Evolutionary conservation across 108 stramenopile genomes (phyloP), one percentile per base, ranked within the genome.

Genomic region (Thalassiosira profunda): DNA sequence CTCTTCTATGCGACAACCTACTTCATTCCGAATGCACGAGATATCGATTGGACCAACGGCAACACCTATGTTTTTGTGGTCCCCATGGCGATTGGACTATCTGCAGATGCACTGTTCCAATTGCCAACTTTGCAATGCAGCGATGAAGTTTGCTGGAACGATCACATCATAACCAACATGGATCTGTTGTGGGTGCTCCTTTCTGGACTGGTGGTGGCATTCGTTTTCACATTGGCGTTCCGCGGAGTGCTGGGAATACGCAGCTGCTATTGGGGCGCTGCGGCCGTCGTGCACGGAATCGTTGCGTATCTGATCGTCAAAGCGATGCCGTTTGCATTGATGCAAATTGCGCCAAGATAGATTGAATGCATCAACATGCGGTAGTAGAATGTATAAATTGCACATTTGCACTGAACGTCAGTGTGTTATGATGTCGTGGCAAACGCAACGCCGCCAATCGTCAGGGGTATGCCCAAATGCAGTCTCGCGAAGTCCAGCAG

Each of bases 401-500:
- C n/a, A n/a, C n/a, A n/a, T n/a, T n/a, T n/a, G n/a, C n/a, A n/a
- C n/a, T n/a, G n/a, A n/a, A n/a, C n/a, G n/a, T n/a, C n/a, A n/a
- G n/a, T n/a, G n/a, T n/a, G n/a, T n/a, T n/a, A n/a, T n/a, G n/a
- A 24, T 31, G 74, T 80, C 20, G 41, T 35, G 31, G 74, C 73
- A 42, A 76, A 75, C 29, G 69, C 79, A 43, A 75, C 74, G 1
- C 79, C 80, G 3, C 83, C 91, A 44, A 95, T 85, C 18, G 84
- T 70, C 43, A 92, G 48, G n/a, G 94, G 94, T 63, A 95, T 86
- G 23, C 84, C 89, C 30, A 95, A 46, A 58, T 87, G 80, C 58
- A 99, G 62, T 36, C 98, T 68, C 5, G 96, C 96, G 63, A 95
- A 85, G 67, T 99, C 98, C 49, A 99, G 66, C 42, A 97, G 58